Percentiles rank a stretch among this genome's conserved stretches.
Conservation (phyloP, 345 rosid genomes). For the Corchorus olitorius region DNA sequence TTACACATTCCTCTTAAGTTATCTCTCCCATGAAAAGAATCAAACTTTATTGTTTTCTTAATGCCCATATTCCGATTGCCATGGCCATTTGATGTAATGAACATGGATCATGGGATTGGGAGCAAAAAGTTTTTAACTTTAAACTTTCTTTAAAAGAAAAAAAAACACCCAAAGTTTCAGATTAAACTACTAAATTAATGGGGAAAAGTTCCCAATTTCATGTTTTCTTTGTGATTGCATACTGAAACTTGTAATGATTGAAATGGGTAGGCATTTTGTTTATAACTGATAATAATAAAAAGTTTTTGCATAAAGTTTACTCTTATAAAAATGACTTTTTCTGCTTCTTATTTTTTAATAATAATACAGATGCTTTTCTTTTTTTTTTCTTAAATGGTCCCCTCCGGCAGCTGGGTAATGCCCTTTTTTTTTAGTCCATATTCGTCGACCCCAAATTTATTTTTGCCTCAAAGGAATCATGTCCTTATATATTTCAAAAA, state of each 20-base stretch:
- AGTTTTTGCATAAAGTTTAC: neutral
- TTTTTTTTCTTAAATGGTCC: slow-evolving; percentile 13
- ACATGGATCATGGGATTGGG: neutral
- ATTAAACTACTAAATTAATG: neutral
- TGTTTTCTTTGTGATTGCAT: neutral
- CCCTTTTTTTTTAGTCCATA: no score
- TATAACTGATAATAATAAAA: neutral
- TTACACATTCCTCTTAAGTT: neutral
- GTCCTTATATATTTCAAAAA: slow-evolving; percentile 21
- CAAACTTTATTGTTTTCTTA: neutral
- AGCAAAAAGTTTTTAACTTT: neutral
- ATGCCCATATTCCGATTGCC: neutral
- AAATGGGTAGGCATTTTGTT: neutral
- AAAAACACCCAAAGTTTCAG: neutral
- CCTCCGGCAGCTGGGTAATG: neutral
- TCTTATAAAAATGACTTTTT: neutral
- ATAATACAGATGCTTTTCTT: neutral
- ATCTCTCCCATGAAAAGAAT: slow-evolving; percentile 4
- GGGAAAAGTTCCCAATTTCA: neutral
- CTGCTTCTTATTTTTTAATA: neutral
- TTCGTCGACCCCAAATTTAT: neutral
- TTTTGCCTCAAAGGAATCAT: slow-evolving; percentile 24
- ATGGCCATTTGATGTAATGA: neutral
- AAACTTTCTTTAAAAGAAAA: neutral
- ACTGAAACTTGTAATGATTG: neutral